phyloP scores from a whole-genome alignment of 805 yeast genomes.

The Wickerhamiella kazuoi region DNA sequence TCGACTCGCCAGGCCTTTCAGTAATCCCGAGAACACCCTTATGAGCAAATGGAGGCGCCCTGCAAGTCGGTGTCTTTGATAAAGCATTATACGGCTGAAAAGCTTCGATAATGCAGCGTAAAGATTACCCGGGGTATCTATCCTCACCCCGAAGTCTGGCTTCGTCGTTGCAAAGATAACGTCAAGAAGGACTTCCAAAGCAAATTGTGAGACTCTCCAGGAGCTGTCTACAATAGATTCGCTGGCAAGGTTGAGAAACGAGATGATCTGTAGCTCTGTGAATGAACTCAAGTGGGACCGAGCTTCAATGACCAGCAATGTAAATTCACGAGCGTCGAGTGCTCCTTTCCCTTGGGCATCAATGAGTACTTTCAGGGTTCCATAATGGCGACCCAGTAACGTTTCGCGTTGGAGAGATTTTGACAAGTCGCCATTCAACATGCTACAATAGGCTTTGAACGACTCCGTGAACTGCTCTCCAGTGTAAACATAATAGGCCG shows the following conservation, averaged over 20 bases:
- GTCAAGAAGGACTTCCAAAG: constrained; percentile 38
- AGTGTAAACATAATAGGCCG: constrained; percentile 9
- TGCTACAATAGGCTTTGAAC: constrained; percentile 4
- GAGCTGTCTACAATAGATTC: constrained; percentile 29
- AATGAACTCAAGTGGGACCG: neutral
- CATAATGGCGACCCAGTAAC: constrained; percentile 2
- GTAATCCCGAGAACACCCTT: constrained; percentile 29
- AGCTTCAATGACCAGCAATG: neutral
- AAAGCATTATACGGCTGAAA: constrained; percentile 42
- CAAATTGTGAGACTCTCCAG: constrained; percentile 49
- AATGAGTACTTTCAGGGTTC: neutral
- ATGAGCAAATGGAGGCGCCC: constrained; percentile 57
- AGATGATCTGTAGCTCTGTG: constrained; percentile 3
- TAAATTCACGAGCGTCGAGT: neutral
- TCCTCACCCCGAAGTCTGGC: constrained; percentile 8
- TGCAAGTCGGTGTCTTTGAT: constrained; percentile 51
- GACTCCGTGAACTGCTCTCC: constrained; percentile 3
- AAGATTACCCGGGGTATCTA: constrained; percentile 15
- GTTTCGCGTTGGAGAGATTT: constrained; percentile 4
- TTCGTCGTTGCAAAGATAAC: constrained; percentile 19
- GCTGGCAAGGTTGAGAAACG: constrained; percentile 23
- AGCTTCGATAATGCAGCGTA: constrained; percentile 30
- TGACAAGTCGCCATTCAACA: constrained; percentile 4
- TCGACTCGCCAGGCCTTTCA: constrained; percentile 31
- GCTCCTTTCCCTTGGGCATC: neutral